Evolutionary conservation across 306 rosid genomes (phyloP).

Genomic region (Acacia crassicarpa): DNA sequence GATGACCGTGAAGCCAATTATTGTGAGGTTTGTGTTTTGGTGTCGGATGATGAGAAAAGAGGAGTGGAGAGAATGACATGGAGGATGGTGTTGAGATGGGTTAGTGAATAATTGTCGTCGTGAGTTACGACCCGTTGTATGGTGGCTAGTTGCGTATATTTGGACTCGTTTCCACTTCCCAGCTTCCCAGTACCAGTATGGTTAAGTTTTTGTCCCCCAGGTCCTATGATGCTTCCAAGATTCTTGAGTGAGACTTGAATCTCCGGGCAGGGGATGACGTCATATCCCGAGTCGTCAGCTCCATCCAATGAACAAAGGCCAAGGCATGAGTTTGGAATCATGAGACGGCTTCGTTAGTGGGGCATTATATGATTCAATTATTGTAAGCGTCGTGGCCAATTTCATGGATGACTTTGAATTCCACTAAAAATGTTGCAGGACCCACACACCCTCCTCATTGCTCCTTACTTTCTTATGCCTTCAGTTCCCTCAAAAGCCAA

Average conservation of each 20-base stretch:
- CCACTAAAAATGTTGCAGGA: neutral
- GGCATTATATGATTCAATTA: too few relatives aligned
- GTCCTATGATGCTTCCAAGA: too few relatives aligned
- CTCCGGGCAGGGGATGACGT: too few relatives aligned
- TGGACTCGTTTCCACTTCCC: too few relatives aligned
- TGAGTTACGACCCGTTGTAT: too few relatives aligned
- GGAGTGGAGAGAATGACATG: neutral
- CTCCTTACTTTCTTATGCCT: constrained; percentile 6
- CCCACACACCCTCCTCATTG: constrained; percentile 17
- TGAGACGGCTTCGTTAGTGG: too few relatives aligned
- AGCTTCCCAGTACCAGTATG: neutral
- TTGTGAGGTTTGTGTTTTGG: neutral
- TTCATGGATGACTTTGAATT: neutral
- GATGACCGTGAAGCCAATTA: neutral
- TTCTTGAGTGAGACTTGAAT: too few relatives aligned
- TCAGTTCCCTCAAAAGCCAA: neutral
- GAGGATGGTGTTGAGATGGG: neutral
- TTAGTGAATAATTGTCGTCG: too few relatives aligned
- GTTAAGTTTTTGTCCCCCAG: neutral
- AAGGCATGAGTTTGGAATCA: too few relatives aligned
- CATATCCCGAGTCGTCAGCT: too few relatives aligned
- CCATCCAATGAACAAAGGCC: too few relatives aligned
- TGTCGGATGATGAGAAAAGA: neutral
- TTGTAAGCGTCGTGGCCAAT: neutral
- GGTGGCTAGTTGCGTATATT: too few relatives aligned